Evolutionary conservation across 768 basidiomycete species (phyloP).

Genomic region (Rhizopogon vinicolor): DNA sequence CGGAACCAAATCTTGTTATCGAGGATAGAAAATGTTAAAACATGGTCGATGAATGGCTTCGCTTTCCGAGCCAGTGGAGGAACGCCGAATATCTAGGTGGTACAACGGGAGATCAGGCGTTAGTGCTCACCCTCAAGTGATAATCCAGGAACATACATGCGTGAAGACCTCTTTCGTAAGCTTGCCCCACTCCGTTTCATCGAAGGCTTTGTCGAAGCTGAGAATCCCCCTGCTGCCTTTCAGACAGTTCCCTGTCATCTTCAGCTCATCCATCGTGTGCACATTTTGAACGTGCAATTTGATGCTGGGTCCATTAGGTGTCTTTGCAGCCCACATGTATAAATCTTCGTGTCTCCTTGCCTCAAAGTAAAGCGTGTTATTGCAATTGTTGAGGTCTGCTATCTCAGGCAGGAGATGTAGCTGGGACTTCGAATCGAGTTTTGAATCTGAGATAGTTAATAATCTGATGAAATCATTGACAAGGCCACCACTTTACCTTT

Average conservation of each 20-base stretch:
- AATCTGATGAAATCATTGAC: neutral
- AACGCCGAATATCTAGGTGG: slow-evolving; percentile 83
- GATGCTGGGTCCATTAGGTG: slow-evolving; percentile 95
- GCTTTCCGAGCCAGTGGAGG: slow-evolving; percentile 86
- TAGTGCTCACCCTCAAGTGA: slow-evolving; percentile 1
- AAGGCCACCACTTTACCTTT: slow-evolving; percentile 62
- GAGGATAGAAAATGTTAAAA: slow-evolving; percentile 92
- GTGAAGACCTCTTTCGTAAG: slow-evolving; percentile 92
- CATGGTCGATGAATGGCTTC: slow-evolving; percentile 98
- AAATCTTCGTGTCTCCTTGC: slow-evolving; percentile 93
- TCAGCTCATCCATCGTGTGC: slow-evolving; percentile 99
- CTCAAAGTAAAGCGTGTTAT: slow-evolving; percentile 96
- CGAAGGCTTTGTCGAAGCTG: slow-evolving; percentile 89
- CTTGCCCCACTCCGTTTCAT: slow-evolving; percentile 81
- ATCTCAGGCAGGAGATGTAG: slow-evolving; percentile 91
- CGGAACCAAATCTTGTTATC: slow-evolving; percentile 99
- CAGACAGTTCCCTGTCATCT: slow-evolving; percentile 98
- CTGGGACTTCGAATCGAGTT: slow-evolving; percentile 95
- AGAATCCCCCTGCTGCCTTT: slow-evolving; percentile 92
- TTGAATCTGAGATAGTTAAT: slow-evolving; percentile 63
- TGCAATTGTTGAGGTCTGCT: slow-evolving; percentile 95
- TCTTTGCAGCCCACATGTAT: slow-evolving; percentile 95
- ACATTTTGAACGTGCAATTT: slow-evolving; percentile 98
- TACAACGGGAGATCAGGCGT: neutral
- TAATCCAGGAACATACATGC: slow-evolving; percentile 52